phyloP scores from a whole-genome alignment of 257 asterid genomes.

The Fraxinus americana region DNA sequence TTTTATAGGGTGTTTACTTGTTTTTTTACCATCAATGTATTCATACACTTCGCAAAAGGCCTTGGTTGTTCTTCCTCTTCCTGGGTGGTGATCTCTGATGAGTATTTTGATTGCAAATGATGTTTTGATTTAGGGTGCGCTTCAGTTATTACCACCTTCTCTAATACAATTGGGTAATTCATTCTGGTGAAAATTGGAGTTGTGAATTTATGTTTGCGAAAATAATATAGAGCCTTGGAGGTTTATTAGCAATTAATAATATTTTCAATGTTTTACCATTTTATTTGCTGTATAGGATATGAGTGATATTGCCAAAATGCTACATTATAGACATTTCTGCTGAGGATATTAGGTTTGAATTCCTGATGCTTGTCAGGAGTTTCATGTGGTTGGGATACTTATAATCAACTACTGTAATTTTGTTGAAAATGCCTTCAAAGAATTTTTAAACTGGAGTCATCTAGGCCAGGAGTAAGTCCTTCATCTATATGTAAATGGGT shows the following conservation, averaged over 20 bases:
- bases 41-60: no score
- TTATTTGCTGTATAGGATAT: background rate
- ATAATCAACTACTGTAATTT: background rate
- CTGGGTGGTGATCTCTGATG: background rate
- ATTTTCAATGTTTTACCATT: background rate
- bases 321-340: background rate
- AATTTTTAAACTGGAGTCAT: background rate
- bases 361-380: background rate
- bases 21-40: no score
- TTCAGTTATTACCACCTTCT: background rate
- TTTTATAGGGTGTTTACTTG: no score
- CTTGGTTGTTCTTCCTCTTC: no score
- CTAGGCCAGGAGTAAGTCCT: background rate
- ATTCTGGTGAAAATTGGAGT: background rate
- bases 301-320: background rate
- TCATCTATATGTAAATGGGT: background rate
- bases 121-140: background rate
- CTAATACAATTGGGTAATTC: background rate
- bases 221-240: background rate
- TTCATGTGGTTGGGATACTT: background rate
- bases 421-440: background rate
- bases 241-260: background rate
- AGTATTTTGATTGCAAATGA: background rate
- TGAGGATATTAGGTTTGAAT: background rate
- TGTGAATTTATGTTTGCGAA: background rate